Evolutionary conservation across 306 rosid species (phyloP).

Genomic region (Erythrophleum fordii): DNA sequence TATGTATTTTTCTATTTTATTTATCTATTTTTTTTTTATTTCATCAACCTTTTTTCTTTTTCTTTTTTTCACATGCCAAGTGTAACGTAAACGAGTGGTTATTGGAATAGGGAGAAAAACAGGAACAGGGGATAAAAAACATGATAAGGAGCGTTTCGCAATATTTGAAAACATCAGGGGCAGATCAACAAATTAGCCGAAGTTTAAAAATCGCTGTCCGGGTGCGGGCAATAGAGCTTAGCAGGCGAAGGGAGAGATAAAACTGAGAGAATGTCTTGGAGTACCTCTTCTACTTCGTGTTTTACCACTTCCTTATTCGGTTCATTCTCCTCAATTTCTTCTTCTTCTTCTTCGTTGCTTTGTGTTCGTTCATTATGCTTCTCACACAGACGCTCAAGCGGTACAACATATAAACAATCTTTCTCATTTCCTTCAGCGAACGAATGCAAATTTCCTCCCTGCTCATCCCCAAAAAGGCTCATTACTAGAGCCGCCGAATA

Average conservation of each 20-base stretch:
- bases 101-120: too few relatives aligned
- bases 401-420: constrained; percentile 30
- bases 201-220: background rate
- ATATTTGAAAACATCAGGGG: background rate
- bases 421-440: constrained; percentile 38
- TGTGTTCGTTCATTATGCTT: constrained; percentile 11
- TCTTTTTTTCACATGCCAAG: too few relatives aligned
- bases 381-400: constrained; percentile 30
- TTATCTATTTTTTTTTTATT: too few relatives aligned
- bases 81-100: too few relatives aligned
- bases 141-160: background rate
- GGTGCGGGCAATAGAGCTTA: background rate
- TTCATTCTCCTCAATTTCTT: constrained; percentile 12
- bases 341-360: constrained; percentile 17
- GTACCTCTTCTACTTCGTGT: constrained; percentile 30
- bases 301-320: constrained; percentile 29
- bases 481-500: constrained; percentile 63
- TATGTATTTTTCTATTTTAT: too few relatives aligned
- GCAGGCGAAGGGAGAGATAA: constrained; percentile 26
- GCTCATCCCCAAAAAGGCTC: constrained; percentile 32
- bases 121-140: too few relatives aligned
- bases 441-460: background rate
- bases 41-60: too few relatives aligned
- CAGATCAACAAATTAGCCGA: background rate
- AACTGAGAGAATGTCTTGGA: constrained; percentile 41